Evolutionary conservation across 345 rosid species (phyloP).

Genomic region (Geranium brycei): DNA sequence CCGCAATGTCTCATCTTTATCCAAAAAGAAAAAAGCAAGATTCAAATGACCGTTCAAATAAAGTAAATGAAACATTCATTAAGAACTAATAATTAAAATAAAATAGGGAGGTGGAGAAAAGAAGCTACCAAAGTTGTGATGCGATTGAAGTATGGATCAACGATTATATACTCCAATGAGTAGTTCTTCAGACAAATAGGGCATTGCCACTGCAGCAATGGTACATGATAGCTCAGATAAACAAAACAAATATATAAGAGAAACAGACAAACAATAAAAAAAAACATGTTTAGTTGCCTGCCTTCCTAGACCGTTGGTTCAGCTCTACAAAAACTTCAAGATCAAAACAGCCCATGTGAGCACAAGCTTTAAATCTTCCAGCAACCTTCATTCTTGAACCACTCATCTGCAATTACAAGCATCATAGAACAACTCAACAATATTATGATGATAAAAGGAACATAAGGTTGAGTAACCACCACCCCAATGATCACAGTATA

Average conservation of each 20-base stretch:
- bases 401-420: constrained; percentile 45
- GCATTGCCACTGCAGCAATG: constrained; percentile 84
- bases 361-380: constrained; percentile 90
- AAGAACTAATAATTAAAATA: not conserved
- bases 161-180: constrained; percentile 64
- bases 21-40: constrained; percentile 7
- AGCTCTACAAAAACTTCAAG: constrained; percentile 91
- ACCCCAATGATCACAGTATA: not conserved
- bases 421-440: not conserved
- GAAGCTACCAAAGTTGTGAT: constrained; percentile 56
- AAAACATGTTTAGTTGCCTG: constrained; percentile 15
- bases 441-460: not conserved
- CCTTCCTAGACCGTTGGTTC: constrained; percentile 98
- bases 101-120: not conserved
- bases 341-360: constrained; percentile 95
- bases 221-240: constrained; percentile 13
- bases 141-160: constrained; percentile 88
- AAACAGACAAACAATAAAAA: not conserved
- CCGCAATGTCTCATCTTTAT: constrained; percentile 73
- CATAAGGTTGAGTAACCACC: constrained; percentile 7
- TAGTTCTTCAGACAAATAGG: constrained; percentile 90
- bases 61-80: constrained; percentile 1
- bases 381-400: constrained; percentile 94
- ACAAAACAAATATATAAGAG: constrained; percentile 5
- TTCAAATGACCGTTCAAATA: not conserved